Conservation (phyloP, 257 asterid genomes). For the Plantago ovata region DNA sequence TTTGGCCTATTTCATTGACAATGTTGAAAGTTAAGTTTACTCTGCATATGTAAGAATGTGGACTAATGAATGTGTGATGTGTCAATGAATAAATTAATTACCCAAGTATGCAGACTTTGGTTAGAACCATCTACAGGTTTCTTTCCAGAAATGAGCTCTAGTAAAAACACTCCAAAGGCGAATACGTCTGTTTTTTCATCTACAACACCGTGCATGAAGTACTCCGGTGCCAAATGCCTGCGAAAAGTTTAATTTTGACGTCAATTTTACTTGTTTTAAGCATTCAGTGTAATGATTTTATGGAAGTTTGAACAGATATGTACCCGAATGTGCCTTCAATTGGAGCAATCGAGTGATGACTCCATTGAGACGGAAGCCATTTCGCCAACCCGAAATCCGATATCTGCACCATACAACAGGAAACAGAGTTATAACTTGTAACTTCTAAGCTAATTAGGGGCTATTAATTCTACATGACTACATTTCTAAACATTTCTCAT, state of each 20-base stretch:
- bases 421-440: too few species aligned
- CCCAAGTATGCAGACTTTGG: slow-evolving; percentile 95
- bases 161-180: slow-evolving; percentile 82
- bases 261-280: not conserved
- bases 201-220: slow-evolving; percentile 95
- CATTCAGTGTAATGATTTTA: not conserved
- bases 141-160: slow-evolving; percentile 87
- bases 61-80: slow-evolving; percentile 2
- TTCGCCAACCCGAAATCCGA: slow-evolving; percentile 95
- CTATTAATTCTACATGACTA: too few species aligned
- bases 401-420: slow-evolving; percentile 40
- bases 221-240: slow-evolving; percentile 96
- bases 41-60: not conserved
- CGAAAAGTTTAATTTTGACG: not conserved
- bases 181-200: slow-evolving; percentile 97
- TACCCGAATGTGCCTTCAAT: slow-evolving; percentile 99
- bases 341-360: slow-evolving; percentile 87
- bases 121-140: slow-evolving; percentile 84
- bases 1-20: slow-evolving; percentile 51
- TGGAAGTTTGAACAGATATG: not conserved
- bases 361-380: slow-evolving; percentile 99
- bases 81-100: slow-evolving; percentile 22
- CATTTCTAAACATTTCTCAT: too few species aligned
- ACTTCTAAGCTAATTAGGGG: too few species aligned
- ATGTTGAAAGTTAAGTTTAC: not conserved